Conservation (phyloP, 2,329 filamentous ascomycete species). For the Triangularia verruculosa region DNA sequence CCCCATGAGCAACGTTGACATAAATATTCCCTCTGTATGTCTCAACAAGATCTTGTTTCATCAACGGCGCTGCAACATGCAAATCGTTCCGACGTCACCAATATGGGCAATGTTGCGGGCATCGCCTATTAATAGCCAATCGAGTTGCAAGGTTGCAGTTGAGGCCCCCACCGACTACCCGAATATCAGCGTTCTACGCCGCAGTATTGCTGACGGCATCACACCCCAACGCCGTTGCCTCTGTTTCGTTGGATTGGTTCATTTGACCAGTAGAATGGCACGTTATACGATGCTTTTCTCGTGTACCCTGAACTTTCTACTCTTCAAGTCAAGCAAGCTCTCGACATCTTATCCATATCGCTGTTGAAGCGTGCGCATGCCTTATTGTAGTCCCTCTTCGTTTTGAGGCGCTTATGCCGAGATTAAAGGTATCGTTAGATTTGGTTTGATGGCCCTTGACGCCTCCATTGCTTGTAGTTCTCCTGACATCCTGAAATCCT, state of each 20-base stretch:
- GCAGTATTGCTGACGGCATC: background rate
- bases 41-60: background rate
- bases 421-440: too few species aligned
- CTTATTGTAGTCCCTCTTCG: too few species aligned
- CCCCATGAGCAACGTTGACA: background rate
- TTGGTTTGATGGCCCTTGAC: too few species aligned
- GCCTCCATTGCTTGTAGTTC: too few species aligned
- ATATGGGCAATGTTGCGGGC: background rate
- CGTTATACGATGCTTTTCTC: background rate
- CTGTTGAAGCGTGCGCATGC: too few species aligned
- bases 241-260: background rate
- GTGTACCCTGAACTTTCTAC: background rate
- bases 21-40: background rate
- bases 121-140: conserved; percentile 3
- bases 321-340: too few species aligned
- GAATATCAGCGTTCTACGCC: background rate
- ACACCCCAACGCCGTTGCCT: background rate
- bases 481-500: too few species aligned
- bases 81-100: background rate
- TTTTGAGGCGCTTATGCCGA: too few species aligned
- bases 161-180: background rate
- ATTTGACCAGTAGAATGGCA: background rate
- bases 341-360: too few species aligned
- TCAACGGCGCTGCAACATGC: background rate
- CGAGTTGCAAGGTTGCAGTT: background rate